These are phyloP conservation scores for Puccinia polysora DNA, from an alignment of 1,284 basidiomycete genomes.

Conservation along the genomic window DNA sequence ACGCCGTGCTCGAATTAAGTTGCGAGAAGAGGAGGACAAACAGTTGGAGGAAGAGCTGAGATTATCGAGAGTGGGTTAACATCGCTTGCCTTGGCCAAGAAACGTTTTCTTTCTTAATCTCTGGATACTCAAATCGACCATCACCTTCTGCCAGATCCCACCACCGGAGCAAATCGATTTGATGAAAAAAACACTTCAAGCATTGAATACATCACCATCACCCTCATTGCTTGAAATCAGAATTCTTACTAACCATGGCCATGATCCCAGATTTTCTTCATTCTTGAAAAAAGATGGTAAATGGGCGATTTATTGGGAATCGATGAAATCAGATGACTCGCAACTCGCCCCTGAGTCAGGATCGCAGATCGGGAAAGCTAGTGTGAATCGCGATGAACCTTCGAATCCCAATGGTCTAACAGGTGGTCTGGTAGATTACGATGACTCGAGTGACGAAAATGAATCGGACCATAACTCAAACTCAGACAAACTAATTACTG, in stretches of 20 bases:
- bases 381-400: neutral
- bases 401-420: neutral
- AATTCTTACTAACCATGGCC: constrained; percentile 30
- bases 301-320: constrained; percentile 27
- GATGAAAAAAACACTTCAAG: constrained; percentile 22
- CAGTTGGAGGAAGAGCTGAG: constrained; percentile 20
- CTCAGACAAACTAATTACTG: neutral
- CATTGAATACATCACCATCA: constrained; percentile 18
- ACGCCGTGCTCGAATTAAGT: constrained; percentile 16
- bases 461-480: neutral
- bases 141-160: constrained; percentile 9
- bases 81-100: neutral
- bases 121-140: neutral
- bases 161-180: constrained; percentile 25
- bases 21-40: constrained; percentile 39
- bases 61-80: constrained; percentile 21
- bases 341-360: neutral
- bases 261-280: constrained; percentile 31
- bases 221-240: constrained; percentile 41
- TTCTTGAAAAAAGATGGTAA: constrained; percentile 35
- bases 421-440: constrained; percentile 26
- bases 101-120: neutral
- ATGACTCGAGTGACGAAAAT: constrained; percentile 33
- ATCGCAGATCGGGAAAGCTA: neutral
- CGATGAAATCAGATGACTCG: constrained; percentile 21